Evolutionary conservation across 768 basidiomycete species (phyloP).

Genomic region (Mycena metata): DNA sequence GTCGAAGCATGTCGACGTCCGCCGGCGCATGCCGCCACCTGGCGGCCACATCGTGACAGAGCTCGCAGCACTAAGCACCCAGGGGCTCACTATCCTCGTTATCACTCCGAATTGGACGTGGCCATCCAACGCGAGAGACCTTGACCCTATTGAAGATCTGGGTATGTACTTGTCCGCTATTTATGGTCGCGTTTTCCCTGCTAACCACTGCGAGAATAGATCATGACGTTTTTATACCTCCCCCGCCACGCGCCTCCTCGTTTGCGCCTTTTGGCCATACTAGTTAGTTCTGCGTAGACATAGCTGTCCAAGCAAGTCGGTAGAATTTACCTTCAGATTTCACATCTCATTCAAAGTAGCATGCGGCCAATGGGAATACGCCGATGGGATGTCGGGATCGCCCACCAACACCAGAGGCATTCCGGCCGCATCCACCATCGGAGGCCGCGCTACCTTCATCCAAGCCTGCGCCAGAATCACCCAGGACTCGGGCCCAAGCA

Average conservation of each 20-base stretch:
- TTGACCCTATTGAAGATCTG: background rate
- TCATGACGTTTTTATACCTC: constrained; percentile 1
- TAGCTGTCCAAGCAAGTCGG: no score
- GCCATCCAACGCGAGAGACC: background rate
- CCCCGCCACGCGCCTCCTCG: background rate
- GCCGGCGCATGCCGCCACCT: constrained; percentile 3
- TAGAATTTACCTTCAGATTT: background rate
- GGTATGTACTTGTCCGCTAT: background rate
- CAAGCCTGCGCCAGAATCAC: background rate
- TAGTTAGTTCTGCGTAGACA: no score
- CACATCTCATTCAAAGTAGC: background rate
- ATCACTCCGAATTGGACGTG: background rate
- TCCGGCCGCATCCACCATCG: no score
- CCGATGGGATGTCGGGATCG: background rate
- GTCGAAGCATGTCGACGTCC: background rate
- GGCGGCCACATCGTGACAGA: background rate
- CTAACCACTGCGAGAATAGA: background rate
- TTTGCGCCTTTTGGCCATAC: constrained; percentile 29
- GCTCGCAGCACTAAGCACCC: background rate
- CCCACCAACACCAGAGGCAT: constrained; percentile 9
- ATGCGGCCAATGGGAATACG: background rate
- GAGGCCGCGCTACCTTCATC: background rate
- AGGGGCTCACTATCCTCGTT: background rate
- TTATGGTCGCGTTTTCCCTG: no score
- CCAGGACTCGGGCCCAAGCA: background rate